A percentile compares a stretch with the other conserved stretches of the same genome.
Conservation (phyloP, 2,329 filamentous ascomycete species). For the Claviceps quebecensis region DNA sequence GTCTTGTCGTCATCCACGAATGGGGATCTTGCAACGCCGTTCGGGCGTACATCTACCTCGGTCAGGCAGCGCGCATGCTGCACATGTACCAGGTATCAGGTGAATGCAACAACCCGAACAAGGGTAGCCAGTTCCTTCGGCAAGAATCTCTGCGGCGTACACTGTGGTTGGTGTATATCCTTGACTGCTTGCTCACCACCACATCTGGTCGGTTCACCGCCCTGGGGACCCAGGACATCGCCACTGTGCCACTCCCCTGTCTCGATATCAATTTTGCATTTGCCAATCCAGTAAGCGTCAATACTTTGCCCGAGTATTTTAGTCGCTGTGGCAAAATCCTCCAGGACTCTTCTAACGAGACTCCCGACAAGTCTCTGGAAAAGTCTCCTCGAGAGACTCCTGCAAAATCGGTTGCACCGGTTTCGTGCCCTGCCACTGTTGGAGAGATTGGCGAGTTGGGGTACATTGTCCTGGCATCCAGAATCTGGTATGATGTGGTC, state of each 20-base stretch:
- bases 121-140: constrained; percentile 43
- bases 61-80: constrained; percentile 48
- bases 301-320: constrained; percentile 35
- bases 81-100: constrained; percentile 50
- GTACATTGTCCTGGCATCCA: constrained; percentile 45
- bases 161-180: constrained; percentile 48
- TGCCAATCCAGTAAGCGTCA: constrained; percentile 43
- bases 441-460: constrained; percentile 47
- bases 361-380: too few species aligned
- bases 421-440: constrained; percentile 24
- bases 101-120: constrained; percentile 36
- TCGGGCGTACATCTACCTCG: constrained; percentile 48
- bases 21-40: constrained; percentile 49
- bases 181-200: constrained; percentile 48
- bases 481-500: constrained; percentile 48
- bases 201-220: constrained; percentile 46
- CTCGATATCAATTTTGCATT: constrained; percentile 50
- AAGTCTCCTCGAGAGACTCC: too few species aligned
- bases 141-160: constrained; percentile 48
- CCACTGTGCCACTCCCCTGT: constrained; percentile 43
- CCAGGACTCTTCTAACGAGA: too few species aligned
- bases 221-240: constrained; percentile 38
- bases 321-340: constrained; percentile 9
- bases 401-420: constrained; percentile 13
- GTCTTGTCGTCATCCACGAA: constrained; percentile 47